Evolutionary conservation across 2,329 filamentous ascomycete genomes (phyloP).

Genomic region (Chalaropsis ovoidea): DNA sequence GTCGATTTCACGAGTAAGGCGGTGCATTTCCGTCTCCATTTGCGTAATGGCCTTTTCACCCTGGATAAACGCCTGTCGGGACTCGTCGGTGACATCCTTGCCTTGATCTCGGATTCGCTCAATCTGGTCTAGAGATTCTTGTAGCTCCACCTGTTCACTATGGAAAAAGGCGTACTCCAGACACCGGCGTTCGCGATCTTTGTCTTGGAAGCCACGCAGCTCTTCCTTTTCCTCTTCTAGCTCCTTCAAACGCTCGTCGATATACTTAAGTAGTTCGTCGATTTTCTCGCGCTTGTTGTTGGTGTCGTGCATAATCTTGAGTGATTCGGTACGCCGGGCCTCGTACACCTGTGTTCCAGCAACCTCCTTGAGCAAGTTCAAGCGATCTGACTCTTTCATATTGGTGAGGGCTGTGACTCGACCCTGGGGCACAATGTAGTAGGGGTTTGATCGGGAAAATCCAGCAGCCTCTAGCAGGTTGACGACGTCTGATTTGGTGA

Average conservation of each 20-base stretch:
- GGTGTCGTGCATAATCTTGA: constrained; percentile 95
- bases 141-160: constrained; percentile 71
- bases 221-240: constrained; percentile 97
- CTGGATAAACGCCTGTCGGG: constrained; percentile 62
- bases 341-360: constrained; percentile 97
- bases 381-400: constrained; percentile 90
- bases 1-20: constrained; percentile 72
- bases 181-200: constrained; percentile 82
- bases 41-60: constrained; percentile 69
- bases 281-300: constrained; percentile 92
- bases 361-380: constrained; percentile 92
- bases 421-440: constrained; percentile 97
- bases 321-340: constrained; percentile 74
- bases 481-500: constrained; percentile 87
- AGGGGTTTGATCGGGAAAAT: constrained; percentile 93
- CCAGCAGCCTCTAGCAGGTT: constrained; percentile 92
- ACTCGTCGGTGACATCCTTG: constrained; percentile 73
- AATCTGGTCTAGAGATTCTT: constrained; percentile 67
- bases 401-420: constrained; percentile 93
- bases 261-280: constrained; percentile 81
- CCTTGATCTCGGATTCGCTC: constrained; percentile 73
- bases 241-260: constrained; percentile 78
- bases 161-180: constrained; percentile 92
- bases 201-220: constrained; percentile 84
- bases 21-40: constrained; percentile 68